Conservation (phyloP, 805 yeast species). For the Monosporozyma servazzii region DNA sequence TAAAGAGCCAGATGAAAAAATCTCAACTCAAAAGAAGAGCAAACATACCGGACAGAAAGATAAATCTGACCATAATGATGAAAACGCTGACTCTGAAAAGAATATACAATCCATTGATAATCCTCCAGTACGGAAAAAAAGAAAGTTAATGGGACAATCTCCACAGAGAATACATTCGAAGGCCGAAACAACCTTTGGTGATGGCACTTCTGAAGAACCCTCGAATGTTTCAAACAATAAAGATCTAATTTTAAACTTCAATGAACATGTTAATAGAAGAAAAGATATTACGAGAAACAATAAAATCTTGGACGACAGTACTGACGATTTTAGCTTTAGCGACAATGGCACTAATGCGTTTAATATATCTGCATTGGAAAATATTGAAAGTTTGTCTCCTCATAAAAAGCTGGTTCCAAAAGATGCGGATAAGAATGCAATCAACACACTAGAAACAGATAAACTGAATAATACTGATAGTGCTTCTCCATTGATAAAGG, state of each 20-base stretch:
- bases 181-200: background rate
- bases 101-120: background rate
- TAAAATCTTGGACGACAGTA: conserved; percentile 25
- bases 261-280: conserved; percentile 16
- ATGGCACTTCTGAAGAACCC: background rate
- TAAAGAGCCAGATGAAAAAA: background rate
- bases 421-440: background rate
- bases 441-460: background rate
- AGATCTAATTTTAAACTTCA: conserved; percentile 15
- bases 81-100: background rate
- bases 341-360: conserved; percentile 24
- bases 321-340: conserved; percentile 26
- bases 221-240: conserved; percentile 2
- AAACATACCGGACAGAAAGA: background rate
- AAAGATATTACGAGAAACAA: conserved; percentile 17
- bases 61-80: background rate
- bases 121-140: conserved; percentile 9
- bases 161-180: conserved; percentile 4
- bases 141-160: conserved; percentile 8
- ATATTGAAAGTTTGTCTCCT: background rate
- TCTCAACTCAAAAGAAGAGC: background rate
- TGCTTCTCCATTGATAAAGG: background rate
- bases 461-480: background rate
- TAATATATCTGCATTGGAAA: conserved; percentile 14
- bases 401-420: background rate